phyloP scores from a whole-genome alignment of 2,329 filamentous ascomycete genomes.

The Arthrobotrys sinensis region DNA sequence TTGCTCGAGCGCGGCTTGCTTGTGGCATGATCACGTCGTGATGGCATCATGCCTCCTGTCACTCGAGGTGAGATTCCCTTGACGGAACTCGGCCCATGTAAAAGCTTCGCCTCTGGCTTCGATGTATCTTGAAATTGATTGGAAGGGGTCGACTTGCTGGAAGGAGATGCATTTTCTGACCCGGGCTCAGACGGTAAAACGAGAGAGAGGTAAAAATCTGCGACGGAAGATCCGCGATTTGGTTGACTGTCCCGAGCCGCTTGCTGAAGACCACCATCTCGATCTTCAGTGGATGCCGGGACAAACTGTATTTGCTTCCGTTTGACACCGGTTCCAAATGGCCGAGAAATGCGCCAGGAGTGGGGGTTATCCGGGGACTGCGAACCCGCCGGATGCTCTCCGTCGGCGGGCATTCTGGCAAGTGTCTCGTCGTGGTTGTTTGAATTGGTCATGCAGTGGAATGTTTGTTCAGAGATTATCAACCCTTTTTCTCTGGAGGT shows the following conservation, averaged over 20 bases:
- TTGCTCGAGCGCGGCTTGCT: slow-evolving; percentile 5
- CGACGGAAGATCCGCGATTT: slow-evolving; percentile 66
- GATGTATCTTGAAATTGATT: slow-evolving; percentile 43
- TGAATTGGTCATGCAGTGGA: slow-evolving; percentile 26
- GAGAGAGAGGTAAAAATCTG: slow-evolving; percentile 78
- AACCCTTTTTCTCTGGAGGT: background rate
- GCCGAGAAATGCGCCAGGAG: slow-evolving; percentile 64
- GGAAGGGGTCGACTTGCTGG: slow-evolving; percentile 62
- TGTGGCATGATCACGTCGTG: slow-evolving; percentile 39
- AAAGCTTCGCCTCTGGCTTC: slow-evolving; percentile 46
- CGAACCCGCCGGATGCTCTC: slow-evolving; percentile 49
- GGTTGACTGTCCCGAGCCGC: slow-evolving; percentile 54
- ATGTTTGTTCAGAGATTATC: slow-evolving; percentile 1
- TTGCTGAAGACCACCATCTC: slow-evolving; percentile 37
- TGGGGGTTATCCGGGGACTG: slow-evolving; percentile 45
- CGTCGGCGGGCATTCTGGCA: slow-evolving; percentile 49
- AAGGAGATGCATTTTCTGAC: slow-evolving; percentile 57
- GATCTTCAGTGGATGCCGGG: slow-evolving; percentile 66
- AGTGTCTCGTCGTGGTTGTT: slow-evolving; percentile 12
- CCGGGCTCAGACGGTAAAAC: slow-evolving; percentile 72
- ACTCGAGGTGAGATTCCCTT: slow-evolving; percentile 27
- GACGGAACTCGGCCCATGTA: slow-evolving; percentile 47
- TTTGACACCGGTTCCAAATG: slow-evolving; percentile 74
- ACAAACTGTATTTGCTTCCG: slow-evolving; percentile 74
- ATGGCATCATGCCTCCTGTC: slow-evolving; percentile 49